Base-by-base conservation (phyloP, 192 early-diverging fungal genomes). In the Coemansia sp. region DNA sequence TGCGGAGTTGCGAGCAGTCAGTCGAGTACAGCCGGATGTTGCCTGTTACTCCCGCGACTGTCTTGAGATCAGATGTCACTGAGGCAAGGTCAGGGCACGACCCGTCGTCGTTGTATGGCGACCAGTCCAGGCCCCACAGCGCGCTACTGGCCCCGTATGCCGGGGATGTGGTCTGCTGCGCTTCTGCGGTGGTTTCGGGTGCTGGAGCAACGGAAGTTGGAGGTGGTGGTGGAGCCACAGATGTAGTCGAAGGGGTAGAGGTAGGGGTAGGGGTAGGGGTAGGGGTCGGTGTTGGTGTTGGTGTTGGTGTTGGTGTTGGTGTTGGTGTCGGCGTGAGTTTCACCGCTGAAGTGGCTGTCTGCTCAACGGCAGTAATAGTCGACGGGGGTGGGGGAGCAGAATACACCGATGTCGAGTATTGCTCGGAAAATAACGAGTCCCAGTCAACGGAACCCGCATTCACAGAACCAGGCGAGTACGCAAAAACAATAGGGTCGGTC, bases 21-120 rank as follows among this genome's bases (percentile, higher is more conserved):
- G 79, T 73, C 10, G 79, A 76, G 58, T 77, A 82, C 31, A 82
- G 67, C 25, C 79, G 79, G 46, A 82, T 74, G 64, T 82, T 76
- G 39, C 60, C 42, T 35, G 79, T 70, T 0, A 73, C 74, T 0
- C 20, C 20, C 1, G 70, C 70, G 2, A 82, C 59, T 53, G 66
- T 73, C 20, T 68, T 31, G 28, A 82, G 74, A 35, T 82, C 67
- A 5, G 35, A 49, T 4, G 79, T 35, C 25, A 77, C 74, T 2
- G 67, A 48, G 23, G 25, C 57, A 25, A 63, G 51, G 37, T 74
- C 71, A 0, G 79, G 74, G 64, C 79, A 82, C 12, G 79, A 77
- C 3, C 74, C 74, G 26, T 82, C 79, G 12, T 39, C 61, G 60
- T 82, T 82, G 61, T 82, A 82, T 3, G 79, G 79, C 4, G 79